Percentiles rank a stretch among this genome's conserved stretches.
phyloP scores from a whole-genome alignment of 2,329 filamentous ascomycete species.

The Rhytidhysteron rufulum region DNA sequence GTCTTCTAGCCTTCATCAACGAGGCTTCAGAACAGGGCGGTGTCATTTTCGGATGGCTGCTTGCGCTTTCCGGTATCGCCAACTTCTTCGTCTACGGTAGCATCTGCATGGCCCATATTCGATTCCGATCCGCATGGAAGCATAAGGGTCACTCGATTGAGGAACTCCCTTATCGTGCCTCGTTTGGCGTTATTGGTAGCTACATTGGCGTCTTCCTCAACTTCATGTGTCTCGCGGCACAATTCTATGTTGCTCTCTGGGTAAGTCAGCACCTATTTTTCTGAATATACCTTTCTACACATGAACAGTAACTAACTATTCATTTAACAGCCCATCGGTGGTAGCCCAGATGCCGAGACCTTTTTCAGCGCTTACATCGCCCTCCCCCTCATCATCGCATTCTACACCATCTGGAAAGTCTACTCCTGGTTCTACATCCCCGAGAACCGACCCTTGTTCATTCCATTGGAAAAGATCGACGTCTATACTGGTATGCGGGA shows the following conservation, averaged over 20 bases:
- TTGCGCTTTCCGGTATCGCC: conserved; percentile 65
- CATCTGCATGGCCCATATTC: conserved; percentile 80
- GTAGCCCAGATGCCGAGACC: conserved; percentile 18
- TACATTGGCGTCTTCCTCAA: conserved; percentile 27
- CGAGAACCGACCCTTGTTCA: conserved; percentile 8
- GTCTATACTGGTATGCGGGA: conserved; percentile 17
- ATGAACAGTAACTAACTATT: conserved; percentile 12
- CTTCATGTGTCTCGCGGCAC: conserved; percentile 24
- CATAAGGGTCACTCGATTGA: conserved; percentile 15
- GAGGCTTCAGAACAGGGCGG: conserved; percentile 51
- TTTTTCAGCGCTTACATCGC: conserved; percentile 43
- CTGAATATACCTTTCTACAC: conserved; percentile 6
- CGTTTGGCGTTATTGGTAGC: conserved; percentile 27
- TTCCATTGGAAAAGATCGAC: conserved; percentile 17
- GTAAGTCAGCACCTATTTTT: conserved; percentile 1
- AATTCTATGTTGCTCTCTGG: conserved; percentile 24
- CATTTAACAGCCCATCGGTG: conserved; percentile 13
- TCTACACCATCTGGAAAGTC: conserved; percentile 34
- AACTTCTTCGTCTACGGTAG: conserved; percentile 72
- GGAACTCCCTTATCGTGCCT: conserved; percentile 30
- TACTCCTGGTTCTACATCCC: conserved; percentile 8
- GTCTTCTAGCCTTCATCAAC: conserved; percentile 69
- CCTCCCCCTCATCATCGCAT: conserved; percentile 28
- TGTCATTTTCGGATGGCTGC: conserved; percentile 70
- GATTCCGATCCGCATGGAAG: conserved; percentile 59